Evolutionary conservation across 345 rosid species (phyloP).

Genomic region (Sapria himalayana): DNA sequence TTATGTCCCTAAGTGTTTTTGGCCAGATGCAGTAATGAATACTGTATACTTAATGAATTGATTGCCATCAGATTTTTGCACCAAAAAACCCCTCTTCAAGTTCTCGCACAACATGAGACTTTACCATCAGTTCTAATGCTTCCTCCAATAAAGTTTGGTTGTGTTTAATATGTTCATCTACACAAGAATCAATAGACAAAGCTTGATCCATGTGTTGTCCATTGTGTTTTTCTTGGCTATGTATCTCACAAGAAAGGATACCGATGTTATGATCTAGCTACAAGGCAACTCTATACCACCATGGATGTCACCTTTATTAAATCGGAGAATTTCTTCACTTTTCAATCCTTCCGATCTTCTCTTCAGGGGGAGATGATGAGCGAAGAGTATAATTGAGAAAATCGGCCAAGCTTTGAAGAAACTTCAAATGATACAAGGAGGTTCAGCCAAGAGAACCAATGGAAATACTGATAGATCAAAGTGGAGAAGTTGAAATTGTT

Average conservation of each 20-base stretch:
- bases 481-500: not conserved
- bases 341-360: not conserved
- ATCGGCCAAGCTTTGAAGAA: not conserved
- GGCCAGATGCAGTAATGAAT: not conserved
- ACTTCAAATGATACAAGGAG: too few species aligned
- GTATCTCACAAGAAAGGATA: not conserved
- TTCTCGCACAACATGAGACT: not conserved
- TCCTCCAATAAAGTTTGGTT: not conserved
- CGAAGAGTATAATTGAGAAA: slow-evolving; percentile 1
- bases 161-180: not conserved
- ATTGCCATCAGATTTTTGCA: not conserved
- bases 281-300: not conserved
- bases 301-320: not conserved
- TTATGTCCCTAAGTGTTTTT: not conserved
- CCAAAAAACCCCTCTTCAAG: not conserved
- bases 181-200: not conserved
- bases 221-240: not conserved
- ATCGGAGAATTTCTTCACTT: not conserved
- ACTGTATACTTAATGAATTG: not conserved
- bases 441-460: too few species aligned
- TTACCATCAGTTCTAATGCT: too few species aligned
- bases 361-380: slow-evolving; percentile 3
- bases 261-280: not conserved
- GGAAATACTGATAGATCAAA: too few species aligned
- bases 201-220: not conserved